Conservation (phyloP, 2,329 filamentous ascomycete species). For the Aspergillus terreus region DNA sequence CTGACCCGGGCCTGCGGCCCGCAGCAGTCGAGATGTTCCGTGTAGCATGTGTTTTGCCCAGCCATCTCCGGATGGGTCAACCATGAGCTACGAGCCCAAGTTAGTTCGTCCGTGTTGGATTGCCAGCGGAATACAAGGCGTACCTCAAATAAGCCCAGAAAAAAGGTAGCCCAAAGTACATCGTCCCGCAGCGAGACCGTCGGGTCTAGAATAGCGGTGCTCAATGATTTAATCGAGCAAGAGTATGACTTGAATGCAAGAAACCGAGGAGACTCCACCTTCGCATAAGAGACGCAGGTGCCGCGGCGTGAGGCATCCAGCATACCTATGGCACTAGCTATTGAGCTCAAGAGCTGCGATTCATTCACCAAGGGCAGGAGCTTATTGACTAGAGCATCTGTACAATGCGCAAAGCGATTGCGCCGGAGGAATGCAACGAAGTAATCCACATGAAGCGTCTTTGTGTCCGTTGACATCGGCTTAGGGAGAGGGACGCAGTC, state of each 20-base stretch:
- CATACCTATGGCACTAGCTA: not conserved
- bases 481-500: not conserved
- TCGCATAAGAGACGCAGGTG: conserved; percentile 2
- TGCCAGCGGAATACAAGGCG: not conserved
- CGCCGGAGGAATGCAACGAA: conserved; percentile 1
- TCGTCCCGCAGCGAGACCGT: not conserved
- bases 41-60: conserved; percentile 8
- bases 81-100: conserved; percentile 2
- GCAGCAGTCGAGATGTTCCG: conserved; percentile 2
- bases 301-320: conserved; percentile 3
- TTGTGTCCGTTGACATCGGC: not conserved
- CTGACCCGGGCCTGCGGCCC: not conserved
- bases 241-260: conserved; percentile 3
- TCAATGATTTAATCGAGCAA: not conserved
- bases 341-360: conserved; percentile 1
- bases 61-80: conserved; percentile 5
- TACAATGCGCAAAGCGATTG: conserved; percentile 3
- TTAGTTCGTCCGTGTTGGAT: not conserved
- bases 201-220: not conserved
- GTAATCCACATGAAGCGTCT: conserved; percentile 1
- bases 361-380: not conserved
- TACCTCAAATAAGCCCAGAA: conserved; percentile 6
- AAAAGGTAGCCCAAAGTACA: conserved; percentile 5
- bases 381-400: not conserved
- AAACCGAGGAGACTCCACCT: not conserved